Evolutionary conservation across 148 eudicot species (phyloP).

Genomic region (Polygonum aviculare): DNA sequence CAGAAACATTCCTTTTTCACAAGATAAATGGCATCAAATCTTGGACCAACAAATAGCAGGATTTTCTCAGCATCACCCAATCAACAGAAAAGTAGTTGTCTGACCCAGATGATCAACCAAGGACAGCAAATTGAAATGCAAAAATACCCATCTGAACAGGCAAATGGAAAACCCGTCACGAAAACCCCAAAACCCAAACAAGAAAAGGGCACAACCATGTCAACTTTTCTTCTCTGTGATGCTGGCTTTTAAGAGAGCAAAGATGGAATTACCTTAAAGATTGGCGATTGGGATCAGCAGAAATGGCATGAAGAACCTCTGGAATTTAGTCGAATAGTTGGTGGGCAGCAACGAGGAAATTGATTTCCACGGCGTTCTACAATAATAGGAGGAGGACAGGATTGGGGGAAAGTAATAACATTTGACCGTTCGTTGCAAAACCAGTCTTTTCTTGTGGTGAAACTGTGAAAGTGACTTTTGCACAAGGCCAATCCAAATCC

Average conservation of each 20-base stretch:
- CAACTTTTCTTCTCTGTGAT: not conserved
- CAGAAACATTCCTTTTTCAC: not conserved
- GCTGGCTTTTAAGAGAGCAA: not conserved
- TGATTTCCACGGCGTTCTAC: not conserved
- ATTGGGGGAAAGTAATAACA: not conserved
- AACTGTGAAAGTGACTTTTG: not conserved
- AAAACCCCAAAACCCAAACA: not conserved
- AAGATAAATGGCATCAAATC: not conserved
- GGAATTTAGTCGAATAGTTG: conserved; percentile 5
- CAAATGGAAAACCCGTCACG: not conserved
- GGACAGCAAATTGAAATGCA: not conserved
- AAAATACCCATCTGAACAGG: not conserved
- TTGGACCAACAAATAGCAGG: not conserved
- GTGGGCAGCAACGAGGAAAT: not conserved
- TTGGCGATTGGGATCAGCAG: not conserved
- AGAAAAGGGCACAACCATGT: not conserved
- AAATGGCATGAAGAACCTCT: not conserved
- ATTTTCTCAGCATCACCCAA: not conserved
- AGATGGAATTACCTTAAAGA: not conserved
- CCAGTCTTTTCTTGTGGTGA: not conserved
- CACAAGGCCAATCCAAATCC: not conserved
- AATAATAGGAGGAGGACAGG: not conserved
- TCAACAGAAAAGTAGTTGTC: not conserved
- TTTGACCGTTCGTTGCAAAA: not conserved
- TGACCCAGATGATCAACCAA: not conserved